A percentile compares a stretch with the other conserved stretches of the same genome.
These are phyloP conservation scores for Bjerkandera adusta DNA, from an alignment of 1,284 basidiomycete species.

Conservation along the genomic window DNA sequence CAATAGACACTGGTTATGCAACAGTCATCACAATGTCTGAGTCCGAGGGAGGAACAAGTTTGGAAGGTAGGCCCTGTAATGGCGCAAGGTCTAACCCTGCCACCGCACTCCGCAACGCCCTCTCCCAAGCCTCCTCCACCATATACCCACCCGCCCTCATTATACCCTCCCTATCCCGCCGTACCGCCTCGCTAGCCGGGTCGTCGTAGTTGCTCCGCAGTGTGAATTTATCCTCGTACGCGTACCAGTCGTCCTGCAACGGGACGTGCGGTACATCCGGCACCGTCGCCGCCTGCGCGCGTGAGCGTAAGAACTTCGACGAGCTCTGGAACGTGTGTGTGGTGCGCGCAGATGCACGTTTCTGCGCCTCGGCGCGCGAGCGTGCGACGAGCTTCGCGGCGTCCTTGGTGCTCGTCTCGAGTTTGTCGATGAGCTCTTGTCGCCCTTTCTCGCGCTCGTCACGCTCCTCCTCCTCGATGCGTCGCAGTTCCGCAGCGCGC, in stretches of 20 bases:
- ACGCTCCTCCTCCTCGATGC: slow-evolving; percentile 71
- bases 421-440: slow-evolving; percentile 75
- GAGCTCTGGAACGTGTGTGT: slow-evolving; percentile 44
- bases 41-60: not conserved
- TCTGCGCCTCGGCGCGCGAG: slow-evolving; percentile 60
- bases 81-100: slow-evolving; percentile 67
- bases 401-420: slow-evolving; percentile 73
- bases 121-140: slow-evolving; percentile 83
- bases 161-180: slow-evolving; percentile 74
- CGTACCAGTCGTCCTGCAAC: slow-evolving; percentile 71
- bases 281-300: slow-evolving; percentile 48
- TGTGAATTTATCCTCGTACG: slow-evolving; percentile 67
- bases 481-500: slow-evolving; percentile 65
- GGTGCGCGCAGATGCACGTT: slow-evolving; percentile 54
- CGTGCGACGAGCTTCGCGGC: slow-evolving; percentile 69
- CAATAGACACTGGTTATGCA: not conserved
- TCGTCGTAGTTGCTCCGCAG: slow-evolving; percentile 63
- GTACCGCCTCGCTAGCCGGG: slow-evolving; percentile 69
- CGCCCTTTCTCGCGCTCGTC: slow-evolving; percentile 74
- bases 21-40: not conserved
- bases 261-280: slow-evolving; percentile 78
- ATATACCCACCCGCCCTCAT: slow-evolving; percentile 85
- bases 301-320: slow-evolving; percentile 52
- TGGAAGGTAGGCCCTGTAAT: slow-evolving; percentile 27
- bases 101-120: slow-evolving; percentile 76